Conservation (phyloP, 2,329 filamentous ascomycete genomes). For the Blumeriella jaapii region DNA sequence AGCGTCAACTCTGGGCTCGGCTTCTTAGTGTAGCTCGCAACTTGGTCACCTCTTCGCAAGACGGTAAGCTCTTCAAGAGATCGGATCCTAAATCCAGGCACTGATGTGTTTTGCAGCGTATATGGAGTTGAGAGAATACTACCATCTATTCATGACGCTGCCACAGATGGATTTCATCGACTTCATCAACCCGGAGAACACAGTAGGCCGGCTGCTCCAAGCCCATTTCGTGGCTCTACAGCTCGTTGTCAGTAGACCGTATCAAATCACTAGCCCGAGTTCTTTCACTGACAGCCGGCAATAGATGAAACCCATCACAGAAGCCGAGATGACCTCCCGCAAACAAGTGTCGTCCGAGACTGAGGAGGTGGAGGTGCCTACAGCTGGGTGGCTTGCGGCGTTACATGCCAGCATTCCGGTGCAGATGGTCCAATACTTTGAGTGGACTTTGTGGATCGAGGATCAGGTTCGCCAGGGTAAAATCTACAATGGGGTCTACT, state of each 20-base stretch:
- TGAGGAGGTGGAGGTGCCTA: neutral
- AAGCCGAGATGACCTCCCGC: constrained; percentile 9
- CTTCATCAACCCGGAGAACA: constrained; percentile 15
- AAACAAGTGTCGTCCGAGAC: too few relatives aligned
- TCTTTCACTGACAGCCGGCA: neutral
- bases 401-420: constrained; percentile 14
- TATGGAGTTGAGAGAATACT: constrained; percentile 15
- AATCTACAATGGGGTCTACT: constrained; percentile 10
- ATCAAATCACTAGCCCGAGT: neutral
- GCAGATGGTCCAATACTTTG: constrained; percentile 17
- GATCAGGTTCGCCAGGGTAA: constrained; percentile 10
- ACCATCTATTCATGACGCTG: constrained; percentile 15
- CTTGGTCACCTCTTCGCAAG: constrained; percentile 17
- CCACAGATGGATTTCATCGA: constrained; percentile 15
- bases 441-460: constrained; percentile 21
- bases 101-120: constrained; percentile 13
- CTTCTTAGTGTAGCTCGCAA: constrained; percentile 34
- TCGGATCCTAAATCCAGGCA: too few relatives aligned
- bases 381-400: constrained; percentile 11
- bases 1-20: constrained; percentile 35
- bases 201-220: constrained; percentile 16
- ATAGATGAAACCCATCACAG: constrained; percentile 20
- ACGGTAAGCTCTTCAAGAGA: too few relatives aligned
- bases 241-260: constrained; percentile 7
- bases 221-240: constrained; percentile 22